Evolutionary conservation across 1,284 basidiomycete genomes (phyloP).

Genomic region (Cystobasidium sp.): DNA sequence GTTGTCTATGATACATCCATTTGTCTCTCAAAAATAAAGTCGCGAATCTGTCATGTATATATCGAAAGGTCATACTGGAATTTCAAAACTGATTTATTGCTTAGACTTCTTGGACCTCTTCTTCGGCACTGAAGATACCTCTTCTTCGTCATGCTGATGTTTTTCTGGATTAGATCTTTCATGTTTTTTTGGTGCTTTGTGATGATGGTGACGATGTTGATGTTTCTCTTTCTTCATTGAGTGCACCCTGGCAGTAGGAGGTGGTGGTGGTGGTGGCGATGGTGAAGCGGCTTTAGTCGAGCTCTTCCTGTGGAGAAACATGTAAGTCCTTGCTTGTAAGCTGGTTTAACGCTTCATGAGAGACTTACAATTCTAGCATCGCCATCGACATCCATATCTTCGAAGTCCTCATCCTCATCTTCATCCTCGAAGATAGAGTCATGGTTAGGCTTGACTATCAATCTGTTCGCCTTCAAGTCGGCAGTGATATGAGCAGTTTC

Average conservation of each 20-base stretch:
- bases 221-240: neutral
- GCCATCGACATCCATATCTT: slow-evolving; percentile 57
- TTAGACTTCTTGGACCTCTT: slow-evolving; percentile 23
- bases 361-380: slow-evolving; percentile 23
- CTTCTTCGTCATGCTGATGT: neutral
- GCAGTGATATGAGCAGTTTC: slow-evolving; percentile 78
- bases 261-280: neutral
- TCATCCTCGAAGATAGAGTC: slow-evolving; percentile 61
- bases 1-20: slow-evolving; percentile 8
- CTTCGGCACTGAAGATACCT: slow-evolving; percentile 7
- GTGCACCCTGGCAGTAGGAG: neutral
- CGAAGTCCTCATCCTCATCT: slow-evolving; percentile 57
- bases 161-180: neutral
- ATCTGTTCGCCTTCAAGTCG: slow-evolving; percentile 79
- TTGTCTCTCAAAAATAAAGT: neutral
- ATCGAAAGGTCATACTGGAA: neutral
- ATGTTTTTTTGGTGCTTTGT: slow-evolving; percentile 1
- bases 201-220: too few species aligned
- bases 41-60: neutral
- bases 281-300: slow-evolving; percentile 30
- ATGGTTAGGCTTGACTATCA: slow-evolving; percentile 85
- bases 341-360: neutral
- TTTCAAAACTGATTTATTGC: neutral
- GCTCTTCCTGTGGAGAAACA: slow-evolving; percentile 33
- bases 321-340: neutral